A percentile compares a stretch with the other conserved stretches of the same genome.
Conservation (phyloP, 2,329 filamentous ascomycete genomes). For the Colletotrichum liriopes region DNA sequence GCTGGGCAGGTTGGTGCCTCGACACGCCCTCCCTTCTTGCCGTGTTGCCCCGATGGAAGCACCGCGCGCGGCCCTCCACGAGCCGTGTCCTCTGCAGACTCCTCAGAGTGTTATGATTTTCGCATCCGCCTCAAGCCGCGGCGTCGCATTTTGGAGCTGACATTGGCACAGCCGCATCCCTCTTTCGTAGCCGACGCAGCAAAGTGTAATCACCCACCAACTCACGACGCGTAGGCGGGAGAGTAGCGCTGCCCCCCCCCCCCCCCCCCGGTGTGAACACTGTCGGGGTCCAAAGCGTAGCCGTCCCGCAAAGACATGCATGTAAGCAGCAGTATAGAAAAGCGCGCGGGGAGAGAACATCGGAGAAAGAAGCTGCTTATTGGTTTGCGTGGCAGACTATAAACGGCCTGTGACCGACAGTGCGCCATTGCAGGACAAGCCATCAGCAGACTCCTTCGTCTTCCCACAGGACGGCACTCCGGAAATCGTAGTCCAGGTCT, state of each 20-base stretch:
- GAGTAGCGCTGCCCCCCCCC: not conserved
- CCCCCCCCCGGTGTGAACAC: not conserved
- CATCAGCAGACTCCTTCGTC: not conserved
- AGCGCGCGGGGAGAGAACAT: not conserved
- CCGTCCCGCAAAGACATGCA: not conserved
- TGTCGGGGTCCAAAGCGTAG: not conserved
- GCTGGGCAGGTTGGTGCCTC: not conserved
- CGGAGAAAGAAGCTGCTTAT: not conserved
- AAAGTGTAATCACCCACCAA: not conserved
- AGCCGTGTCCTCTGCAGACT: not conserved
- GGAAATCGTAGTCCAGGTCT: not conserved
- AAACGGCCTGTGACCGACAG: not conserved
- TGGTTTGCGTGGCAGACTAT: not conserved
- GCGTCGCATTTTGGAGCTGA: conserved; percentile 17
- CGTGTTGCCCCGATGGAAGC: not conserved
- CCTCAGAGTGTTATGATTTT: not conserved
- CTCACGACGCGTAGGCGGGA: not conserved
- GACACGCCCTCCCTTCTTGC: not conserved
- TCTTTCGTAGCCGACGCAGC: not conserved
- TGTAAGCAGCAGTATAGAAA: not conserved
- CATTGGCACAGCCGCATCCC: not conserved
- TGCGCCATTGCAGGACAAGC: not conserved
- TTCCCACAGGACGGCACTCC: not conserved
- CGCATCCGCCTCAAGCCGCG: conserved; percentile 4
- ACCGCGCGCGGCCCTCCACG: not conserved